Percentiles rank a stretch among this genome's conserved stretches.
Evolutionary conservation across 2,329 filamentous ascomycete species (phyloP).

Genomic region (Harringtonia aguacate): DNA sequence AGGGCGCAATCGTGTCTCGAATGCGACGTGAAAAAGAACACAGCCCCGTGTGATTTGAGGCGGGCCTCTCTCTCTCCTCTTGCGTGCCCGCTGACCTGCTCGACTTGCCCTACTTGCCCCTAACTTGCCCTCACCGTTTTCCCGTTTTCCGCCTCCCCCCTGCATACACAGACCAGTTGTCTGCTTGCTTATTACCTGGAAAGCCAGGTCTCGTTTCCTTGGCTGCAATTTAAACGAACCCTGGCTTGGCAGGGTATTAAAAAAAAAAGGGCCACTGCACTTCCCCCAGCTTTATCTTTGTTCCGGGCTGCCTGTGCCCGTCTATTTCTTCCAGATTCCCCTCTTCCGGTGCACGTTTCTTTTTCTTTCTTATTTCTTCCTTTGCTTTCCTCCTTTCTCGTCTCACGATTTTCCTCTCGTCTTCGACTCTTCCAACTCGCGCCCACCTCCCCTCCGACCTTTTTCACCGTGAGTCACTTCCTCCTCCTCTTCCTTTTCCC

Average conservation of each 20-base stretch:
- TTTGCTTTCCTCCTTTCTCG: background rate
- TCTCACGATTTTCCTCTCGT: background rate
- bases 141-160: background rate
- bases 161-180: background rate
- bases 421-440: no score
- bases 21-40: no score
- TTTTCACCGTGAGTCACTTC: background rate
- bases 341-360: background rate
- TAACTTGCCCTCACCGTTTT: no score
- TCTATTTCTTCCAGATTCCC: background rate
- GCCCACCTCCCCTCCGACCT: no score
- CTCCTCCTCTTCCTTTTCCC: background rate
- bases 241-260: no score
- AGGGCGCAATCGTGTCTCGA: no score
- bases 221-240: background rate
- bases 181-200: background rate
- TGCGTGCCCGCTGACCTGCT: no score
- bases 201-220: background rate
- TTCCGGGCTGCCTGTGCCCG: conserved; percentile 4
- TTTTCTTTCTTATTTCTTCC: background rate
- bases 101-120: no score
- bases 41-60: no score
- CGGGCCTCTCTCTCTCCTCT: no score
- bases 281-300: conserved; percentile 10
- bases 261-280: background rate